Evolutionary conservation across 345 rosid species (phyloP).

Genomic region (Kernera saxatilis): DNA sequence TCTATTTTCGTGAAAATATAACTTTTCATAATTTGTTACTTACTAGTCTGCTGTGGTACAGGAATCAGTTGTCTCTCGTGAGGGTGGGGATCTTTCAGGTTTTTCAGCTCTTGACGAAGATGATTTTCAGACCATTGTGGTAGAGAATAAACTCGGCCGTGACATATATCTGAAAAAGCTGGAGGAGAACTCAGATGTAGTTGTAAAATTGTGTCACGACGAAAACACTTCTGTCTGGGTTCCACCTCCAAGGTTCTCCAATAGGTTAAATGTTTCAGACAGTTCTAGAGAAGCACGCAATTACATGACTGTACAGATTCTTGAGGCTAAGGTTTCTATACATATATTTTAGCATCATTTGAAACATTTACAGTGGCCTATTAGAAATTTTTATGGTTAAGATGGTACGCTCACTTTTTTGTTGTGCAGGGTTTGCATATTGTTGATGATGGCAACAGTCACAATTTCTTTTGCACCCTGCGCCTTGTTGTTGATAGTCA

Average conservation of each 20-base stretch:
- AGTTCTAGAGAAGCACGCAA: conserved; percentile 67
- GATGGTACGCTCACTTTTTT: conserved; percentile 7
- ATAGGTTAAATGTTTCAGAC: conserved; percentile 75
- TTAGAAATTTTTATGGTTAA: not conserved
- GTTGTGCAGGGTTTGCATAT: conserved; percentile 76
- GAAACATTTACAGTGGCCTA: not conserved
- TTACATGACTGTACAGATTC: conserved; percentile 68
- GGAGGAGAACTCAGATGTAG: conserved; percentile 54
- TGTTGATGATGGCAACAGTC: conserved; percentile 86
- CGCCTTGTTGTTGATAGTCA: conserved; percentile 78
- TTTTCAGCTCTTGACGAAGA: conserved; percentile 95
- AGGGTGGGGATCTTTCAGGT: conserved; percentile 51
- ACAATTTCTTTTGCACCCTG: conserved; percentile 84
- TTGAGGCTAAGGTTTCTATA: conserved; percentile 78
- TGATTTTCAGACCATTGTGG: conserved; percentile 74
- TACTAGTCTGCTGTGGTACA: conserved; percentile 31
- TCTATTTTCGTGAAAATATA: not conserved
- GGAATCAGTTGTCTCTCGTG: conserved; percentile 47
- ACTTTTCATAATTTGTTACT: not conserved
- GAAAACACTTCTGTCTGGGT: conserved; percentile 66
- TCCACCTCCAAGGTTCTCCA: conserved; percentile 94
- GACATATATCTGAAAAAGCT: conserved; percentile 73
- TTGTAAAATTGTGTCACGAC: conserved; percentile 54
- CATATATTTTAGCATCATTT: not conserved
- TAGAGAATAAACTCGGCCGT: conserved; percentile 89